A percentile compares a stretch with the other conserved stretches of the same genome.
Conservation (phyloP, 2,329 filamentous ascomycete species). For the Aaosphaeria arxii region DNA sequence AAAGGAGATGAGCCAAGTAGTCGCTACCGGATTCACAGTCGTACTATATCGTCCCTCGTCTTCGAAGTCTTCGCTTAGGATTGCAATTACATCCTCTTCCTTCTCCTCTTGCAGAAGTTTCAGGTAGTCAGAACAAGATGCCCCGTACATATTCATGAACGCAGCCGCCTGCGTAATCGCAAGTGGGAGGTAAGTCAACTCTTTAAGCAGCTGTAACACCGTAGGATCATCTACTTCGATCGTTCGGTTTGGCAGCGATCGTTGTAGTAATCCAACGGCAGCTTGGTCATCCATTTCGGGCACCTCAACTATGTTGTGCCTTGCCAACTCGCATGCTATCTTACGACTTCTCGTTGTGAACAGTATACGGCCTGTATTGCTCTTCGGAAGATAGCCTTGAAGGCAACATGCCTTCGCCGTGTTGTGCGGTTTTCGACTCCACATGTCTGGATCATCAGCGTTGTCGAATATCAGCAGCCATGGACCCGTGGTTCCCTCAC, state of each 20-base stretch:
- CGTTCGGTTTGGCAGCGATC: too few relatives aligned
- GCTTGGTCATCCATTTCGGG: too few relatives aligned
- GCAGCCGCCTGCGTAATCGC: constrained; percentile 14
- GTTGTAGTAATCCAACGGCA: too few relatives aligned
- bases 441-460: constrained; percentile 36
- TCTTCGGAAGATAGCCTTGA: constrained; percentile 3
- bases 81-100: constrained; percentile 31
- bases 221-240: too few relatives aligned
- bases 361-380: constrained; percentile 6
- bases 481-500: constrained; percentile 10
- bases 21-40: constrained; percentile 39
- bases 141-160: constrained; percentile 1
- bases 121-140: constrained; percentile 1
- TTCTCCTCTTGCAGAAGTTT: not conserved
- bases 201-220: constrained; percentile 8
- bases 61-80: constrained; percentile 35
- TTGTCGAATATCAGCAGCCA: constrained; percentile 48
- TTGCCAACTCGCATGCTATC: constrained; percentile 8
- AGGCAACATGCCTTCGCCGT: constrained; percentile 4
- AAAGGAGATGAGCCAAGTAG: constrained; percentile 43
- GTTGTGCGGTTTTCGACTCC: not conserved
- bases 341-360: constrained; percentile 11
- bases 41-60: constrained; percentile 18
- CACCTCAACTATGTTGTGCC: too few relatives aligned
- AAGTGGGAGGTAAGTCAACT: constrained; percentile 25